These are phyloP conservation scores for Gautieria morchelliformis DNA, from an alignment of 768 basidiomycete genomes.

Conservation along the genomic window DNA sequence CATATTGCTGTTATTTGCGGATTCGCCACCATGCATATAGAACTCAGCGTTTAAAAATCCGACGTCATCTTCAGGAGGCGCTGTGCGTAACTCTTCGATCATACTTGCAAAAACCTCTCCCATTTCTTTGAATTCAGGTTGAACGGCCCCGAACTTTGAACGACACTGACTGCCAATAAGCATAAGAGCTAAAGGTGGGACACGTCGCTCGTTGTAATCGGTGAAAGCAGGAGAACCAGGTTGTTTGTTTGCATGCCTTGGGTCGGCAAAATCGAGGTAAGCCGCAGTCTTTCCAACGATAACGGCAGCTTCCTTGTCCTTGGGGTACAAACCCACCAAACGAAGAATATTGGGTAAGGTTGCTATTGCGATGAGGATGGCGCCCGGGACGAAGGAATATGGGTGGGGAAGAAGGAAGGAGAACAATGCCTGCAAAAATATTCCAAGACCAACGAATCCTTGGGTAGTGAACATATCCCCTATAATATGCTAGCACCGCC, in stretches of 20 bases:
- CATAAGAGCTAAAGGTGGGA: slow-evolving; percentile 4
- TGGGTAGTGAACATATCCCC: slow-evolving; percentile 7
- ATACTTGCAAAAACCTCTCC: slow-evolving; percentile 3
- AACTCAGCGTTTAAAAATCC: slow-evolving; percentile 7
- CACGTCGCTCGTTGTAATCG: background rate
- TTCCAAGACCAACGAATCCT: slow-evolving; percentile 6
- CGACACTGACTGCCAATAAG: slow-evolving; percentile 5
- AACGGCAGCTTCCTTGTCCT: background rate
- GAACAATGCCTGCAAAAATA: slow-evolving; percentile 4
- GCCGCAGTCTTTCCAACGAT: slow-evolving; percentile 5
- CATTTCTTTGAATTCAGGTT: slow-evolving; percentile 6
- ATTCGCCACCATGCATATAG: slow-evolving; percentile 4
- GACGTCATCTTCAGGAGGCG: slow-evolving; percentile 6
- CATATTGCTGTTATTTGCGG: slow-evolving; percentile 5
- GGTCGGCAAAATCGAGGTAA: slow-evolving; percentile 6
- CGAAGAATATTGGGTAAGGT: background rate
- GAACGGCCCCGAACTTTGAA: background rate
- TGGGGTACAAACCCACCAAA: background rate
- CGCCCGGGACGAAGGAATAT: background rate
- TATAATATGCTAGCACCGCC: background rate
- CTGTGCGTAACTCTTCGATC: slow-evolving; percentile 6
- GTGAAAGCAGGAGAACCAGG: slow-evolving; percentile 1
- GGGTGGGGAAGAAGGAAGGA: slow-evolving; percentile 2
- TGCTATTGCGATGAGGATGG: background rate
- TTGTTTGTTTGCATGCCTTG: slow-evolving; percentile 2